phyloP scores from a whole-genome alignment of 768 basidiomycete genomes.

The Boletus sensibilis region DNA sequence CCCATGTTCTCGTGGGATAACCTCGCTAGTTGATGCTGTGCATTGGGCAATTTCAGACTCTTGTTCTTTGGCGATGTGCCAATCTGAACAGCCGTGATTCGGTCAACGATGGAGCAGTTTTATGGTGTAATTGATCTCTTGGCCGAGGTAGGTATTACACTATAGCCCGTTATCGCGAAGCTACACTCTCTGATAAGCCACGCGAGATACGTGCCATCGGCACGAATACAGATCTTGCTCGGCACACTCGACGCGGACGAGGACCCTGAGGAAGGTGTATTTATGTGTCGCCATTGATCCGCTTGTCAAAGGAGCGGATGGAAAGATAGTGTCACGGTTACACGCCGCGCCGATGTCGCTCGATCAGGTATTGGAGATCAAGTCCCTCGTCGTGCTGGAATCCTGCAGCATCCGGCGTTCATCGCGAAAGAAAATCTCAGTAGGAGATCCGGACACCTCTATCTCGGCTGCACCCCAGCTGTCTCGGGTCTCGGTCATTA shows the following conservation, averaged over 20 bases:
- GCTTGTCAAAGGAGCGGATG: background rate
- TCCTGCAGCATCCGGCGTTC: background rate
- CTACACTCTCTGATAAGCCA: background rate
- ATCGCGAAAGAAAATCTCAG: background rate
- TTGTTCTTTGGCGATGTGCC: background rate
- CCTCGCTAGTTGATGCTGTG: background rate
- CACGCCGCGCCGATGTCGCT: background rate
- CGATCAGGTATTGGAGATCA: background rate
- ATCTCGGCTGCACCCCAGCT: background rate
- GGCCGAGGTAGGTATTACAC: background rate
- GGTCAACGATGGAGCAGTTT: background rate
- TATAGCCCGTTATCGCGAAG: background rate
- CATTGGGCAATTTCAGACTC: background rate
- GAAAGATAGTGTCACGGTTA: background rate
- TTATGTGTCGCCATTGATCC: background rate
- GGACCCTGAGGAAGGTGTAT: background rate
- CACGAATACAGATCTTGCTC: background rate
- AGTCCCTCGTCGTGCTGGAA: background rate
- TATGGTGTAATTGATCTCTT: background rate
- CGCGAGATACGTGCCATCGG: too few species aligned
- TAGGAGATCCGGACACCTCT: background rate
- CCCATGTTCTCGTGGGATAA: too few species aligned
- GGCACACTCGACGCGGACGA: background rate
- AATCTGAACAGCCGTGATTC: background rate
- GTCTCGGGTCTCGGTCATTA: background rate